phyloP scores from a whole-genome alignment of 225 moss, liverwort and hornwort species.

The Lunularia cruciata region DNA sequence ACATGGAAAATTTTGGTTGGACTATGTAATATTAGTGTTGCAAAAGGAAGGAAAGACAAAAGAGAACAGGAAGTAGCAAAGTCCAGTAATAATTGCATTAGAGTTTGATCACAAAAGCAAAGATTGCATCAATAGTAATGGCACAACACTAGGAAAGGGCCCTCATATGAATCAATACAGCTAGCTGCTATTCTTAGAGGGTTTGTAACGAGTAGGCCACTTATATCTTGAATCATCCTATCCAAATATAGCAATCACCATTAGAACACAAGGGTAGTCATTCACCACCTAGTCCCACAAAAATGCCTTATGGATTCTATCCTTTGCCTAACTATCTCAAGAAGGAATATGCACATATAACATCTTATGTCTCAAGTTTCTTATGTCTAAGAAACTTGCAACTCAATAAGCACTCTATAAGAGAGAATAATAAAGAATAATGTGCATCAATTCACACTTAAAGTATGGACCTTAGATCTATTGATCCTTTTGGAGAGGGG shows the following conservation, averaged over 20 bases:
- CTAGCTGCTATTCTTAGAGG: not conserved
- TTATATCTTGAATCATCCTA: conserved; percentile 5
- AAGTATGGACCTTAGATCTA: too few species aligned
- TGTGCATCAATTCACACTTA: too few species aligned
- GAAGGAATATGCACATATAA: conserved; percentile 13
- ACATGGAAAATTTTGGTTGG: not conserved
- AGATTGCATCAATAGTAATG: too few species aligned
- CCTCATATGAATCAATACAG: not conserved
- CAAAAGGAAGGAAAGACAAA: not conserved
- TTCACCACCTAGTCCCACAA: not conserved
- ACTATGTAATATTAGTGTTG: not conserved
- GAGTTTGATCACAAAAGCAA: not conserved
- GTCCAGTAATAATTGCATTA: not conserved
- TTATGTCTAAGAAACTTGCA: conserved; percentile 3
- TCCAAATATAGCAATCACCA: not conserved
- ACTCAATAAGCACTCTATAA: conserved; percentile 2
- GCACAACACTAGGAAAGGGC: not conserved
- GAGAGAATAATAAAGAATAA: not conserved
- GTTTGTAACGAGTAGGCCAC: not conserved
- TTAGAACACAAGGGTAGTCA: conserved; percentile 1
- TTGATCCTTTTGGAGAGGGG: too few species aligned
- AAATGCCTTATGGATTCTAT: not conserved
- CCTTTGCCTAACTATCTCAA: conserved; percentile 9
- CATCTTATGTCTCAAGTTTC: too few species aligned
- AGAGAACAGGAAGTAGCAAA: not conserved